Conservation (phyloP, 352 stramenopile species). For the Phytophthora syringae region DNA sequence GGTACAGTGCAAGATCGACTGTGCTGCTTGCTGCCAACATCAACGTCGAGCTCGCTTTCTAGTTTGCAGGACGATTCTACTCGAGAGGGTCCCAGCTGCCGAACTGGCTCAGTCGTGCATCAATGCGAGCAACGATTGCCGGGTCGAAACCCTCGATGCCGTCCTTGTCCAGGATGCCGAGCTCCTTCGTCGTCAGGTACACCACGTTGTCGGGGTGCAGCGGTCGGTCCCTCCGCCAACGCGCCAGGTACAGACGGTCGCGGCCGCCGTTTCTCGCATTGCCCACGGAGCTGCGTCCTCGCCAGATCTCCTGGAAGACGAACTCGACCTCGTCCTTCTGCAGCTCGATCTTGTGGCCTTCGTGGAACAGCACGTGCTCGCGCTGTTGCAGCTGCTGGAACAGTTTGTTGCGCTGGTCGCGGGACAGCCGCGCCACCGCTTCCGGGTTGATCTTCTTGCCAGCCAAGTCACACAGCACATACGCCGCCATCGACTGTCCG, state of each 20-base stretch:
- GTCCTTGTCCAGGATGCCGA: constrained; percentile 61
- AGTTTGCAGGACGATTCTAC: constrained; percentile 18
- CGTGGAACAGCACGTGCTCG: constrained; percentile 67
- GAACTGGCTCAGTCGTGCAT: constrained; percentile 67
- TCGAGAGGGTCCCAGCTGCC: constrained; percentile 54
- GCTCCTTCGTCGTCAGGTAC: constrained; percentile 85
- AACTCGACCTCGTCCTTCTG: constrained; percentile 91
- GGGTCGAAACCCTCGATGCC: constrained; percentile 71
- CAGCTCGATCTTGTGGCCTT: constrained; percentile 64
- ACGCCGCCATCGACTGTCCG: constrained; percentile 96
- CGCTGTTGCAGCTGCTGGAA: constrained; percentile 86
- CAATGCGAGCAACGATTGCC: constrained; percentile 72
- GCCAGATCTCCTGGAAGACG: constrained; percentile 88
- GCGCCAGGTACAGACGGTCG: constrained; percentile 83
- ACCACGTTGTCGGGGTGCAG: constrained; percentile 87
- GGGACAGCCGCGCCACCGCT: constrained; percentile 68
- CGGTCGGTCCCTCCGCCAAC: constrained; percentile 76
- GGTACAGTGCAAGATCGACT: constrained; percentile 19
- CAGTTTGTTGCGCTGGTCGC: constrained; percentile 88
- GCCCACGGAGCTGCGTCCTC: constrained; percentile 75
- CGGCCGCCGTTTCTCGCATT: constrained; percentile 72
- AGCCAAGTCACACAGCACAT: constrained; percentile 94
- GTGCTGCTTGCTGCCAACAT: background rate
- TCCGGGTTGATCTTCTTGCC: constrained; percentile 89
- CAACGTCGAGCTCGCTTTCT: constrained; percentile 13